Percentiles rank a stretch among this genome's conserved stretches.
Conservation (phyloP, 2,329 filamentous ascomycete genomes). For the Colletotrichum destructivum region DNA sequence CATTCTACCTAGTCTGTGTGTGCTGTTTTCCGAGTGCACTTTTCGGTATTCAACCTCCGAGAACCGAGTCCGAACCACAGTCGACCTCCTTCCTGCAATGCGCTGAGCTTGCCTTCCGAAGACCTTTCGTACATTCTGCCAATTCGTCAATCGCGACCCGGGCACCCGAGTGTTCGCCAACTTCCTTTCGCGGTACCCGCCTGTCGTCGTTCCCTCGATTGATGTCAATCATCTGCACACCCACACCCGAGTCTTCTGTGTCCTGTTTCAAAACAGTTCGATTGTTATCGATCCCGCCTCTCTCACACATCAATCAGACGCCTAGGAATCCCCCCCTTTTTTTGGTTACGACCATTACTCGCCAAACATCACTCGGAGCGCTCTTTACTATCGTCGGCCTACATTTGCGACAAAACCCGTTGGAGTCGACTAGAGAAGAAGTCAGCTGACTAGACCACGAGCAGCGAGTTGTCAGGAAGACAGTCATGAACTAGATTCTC, state of each 20-base stretch:
- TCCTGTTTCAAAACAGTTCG: slow-evolving; percentile 11
- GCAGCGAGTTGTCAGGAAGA: slow-evolving; percentile 13
- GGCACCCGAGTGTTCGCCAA: slow-evolving; percentile 12
- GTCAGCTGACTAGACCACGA: not conserved
- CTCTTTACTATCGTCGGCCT: slow-evolving; percentile 25
- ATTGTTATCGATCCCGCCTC: slow-evolving; percentile 7
- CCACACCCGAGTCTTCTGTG: slow-evolving; percentile 40
- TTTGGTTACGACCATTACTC: slow-evolving; percentile 52
- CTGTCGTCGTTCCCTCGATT: slow-evolving; percentile 39
- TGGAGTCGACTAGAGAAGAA: not conserved
- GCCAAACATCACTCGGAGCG: slow-evolving; percentile 48
- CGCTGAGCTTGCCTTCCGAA: slow-evolving; percentile 10
- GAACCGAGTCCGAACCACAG: slow-evolving; percentile 3
- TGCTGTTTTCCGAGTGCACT: slow-evolving; percentile 18
- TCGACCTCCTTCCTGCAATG: slow-evolving; percentile 28
- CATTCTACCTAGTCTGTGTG: not conserved
- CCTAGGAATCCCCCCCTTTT: slow-evolving; percentile 43
- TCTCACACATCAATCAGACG: slow-evolving; percentile 43
- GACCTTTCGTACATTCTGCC: not conserved
- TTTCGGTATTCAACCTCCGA: not conserved
- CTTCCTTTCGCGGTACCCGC: slow-evolving; percentile 27
- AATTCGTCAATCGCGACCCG: slow-evolving; percentile 17
- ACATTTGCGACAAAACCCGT: slow-evolving; percentile 1
- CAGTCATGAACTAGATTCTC: slow-evolving; percentile 34
- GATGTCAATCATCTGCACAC: slow-evolving; percentile 43